phyloP scores from a whole-genome alignment of 169 alveolate genomes.

The Babesia caballi region DNA sequence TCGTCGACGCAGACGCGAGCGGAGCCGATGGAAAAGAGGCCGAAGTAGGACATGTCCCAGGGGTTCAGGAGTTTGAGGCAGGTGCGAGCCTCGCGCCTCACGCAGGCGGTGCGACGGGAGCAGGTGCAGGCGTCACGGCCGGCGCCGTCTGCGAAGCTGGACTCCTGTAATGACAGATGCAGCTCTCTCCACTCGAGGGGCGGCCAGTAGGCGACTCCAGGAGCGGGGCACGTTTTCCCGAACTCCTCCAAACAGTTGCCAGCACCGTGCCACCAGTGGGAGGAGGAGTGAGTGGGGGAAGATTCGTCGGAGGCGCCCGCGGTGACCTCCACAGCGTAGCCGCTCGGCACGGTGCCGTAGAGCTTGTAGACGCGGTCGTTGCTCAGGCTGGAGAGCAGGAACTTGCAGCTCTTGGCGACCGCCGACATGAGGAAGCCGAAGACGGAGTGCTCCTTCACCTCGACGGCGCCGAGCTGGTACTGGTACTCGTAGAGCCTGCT shows the following conservation, averaged over 20 bases:
- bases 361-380: constrained; percentile 18
- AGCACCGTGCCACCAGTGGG: constrained; percentile 11
- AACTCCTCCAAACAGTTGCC: constrained; percentile 33
- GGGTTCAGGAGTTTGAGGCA: constrained; percentile 41
- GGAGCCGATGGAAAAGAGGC: constrained; percentile 4
- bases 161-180: constrained; percentile 4
- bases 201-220: constrained; percentile 37
- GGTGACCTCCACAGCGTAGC: constrained; percentile 10
- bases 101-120: background rate
- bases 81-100: constrained; percentile 7
- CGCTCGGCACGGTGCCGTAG: constrained; percentile 26
- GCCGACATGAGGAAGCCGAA: background rate
- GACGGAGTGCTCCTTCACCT: constrained; percentile 18
- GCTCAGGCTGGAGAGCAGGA: background rate
- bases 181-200: constrained; percentile 50
- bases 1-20: constrained; percentile 23
- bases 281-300: too few relatives aligned
- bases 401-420: constrained; percentile 12
- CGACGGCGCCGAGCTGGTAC: constrained; percentile 46
- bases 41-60: constrained; percentile 42
- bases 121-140: constrained; percentile 1
- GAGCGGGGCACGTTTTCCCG: background rate
- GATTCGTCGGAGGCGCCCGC: background rate
- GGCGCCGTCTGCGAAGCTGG: background rate
- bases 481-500: constrained; percentile 54